Conservation (phyloP, 305 asterid species). For the Rubia tinctorum region DNA sequence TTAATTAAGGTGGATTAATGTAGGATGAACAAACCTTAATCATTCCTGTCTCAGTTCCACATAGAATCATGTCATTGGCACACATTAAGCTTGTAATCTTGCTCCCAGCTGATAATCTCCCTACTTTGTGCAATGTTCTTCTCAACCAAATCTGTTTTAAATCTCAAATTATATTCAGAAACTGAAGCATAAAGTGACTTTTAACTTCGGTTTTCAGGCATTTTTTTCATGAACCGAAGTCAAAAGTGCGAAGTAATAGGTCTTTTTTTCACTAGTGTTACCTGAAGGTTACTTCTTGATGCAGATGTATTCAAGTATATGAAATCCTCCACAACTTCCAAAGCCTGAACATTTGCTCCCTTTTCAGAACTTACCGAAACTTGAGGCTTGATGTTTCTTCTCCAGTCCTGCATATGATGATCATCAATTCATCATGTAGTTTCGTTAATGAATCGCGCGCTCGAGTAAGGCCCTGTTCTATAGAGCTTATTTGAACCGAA, state of each 20-base stretch:
- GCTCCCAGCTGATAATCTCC: constrained; percentile 94
- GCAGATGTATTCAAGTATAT: constrained; percentile 63
- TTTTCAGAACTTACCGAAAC: constrained; percentile 55
- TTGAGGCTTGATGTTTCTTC: constrained; percentile 55
- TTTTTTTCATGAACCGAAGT: neutral
- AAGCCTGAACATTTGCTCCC: constrained; percentile 61
- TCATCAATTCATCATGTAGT: neutral
- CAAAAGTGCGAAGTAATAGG: neutral
- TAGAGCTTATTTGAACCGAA: no score
- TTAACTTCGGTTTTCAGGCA: neutral
- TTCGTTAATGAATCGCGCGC: constrained; percentile 2
- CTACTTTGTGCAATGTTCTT: constrained; percentile 87
- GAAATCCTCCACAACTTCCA: constrained; percentile 93
- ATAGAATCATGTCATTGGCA: constrained; percentile 88
- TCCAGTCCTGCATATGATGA: constrained; percentile 65
- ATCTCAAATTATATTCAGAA: neutral
- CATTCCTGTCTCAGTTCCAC: constrained; percentile 92
- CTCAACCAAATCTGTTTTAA: constrained; percentile 79
- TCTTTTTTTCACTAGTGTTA: constrained; percentile 9
- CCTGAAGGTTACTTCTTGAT: constrained; percentile 80
- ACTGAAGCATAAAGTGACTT: neutral
- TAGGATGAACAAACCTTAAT: constrained; percentile 57
- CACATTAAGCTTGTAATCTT: constrained; percentile 79
- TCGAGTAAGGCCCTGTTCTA: no score
- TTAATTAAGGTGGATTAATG: neutral